These are phyloP conservation scores for Ensete glaucum DNA, from an alignment of 176 grass and related monocot genomes.

Conservation along the genomic window DNA sequence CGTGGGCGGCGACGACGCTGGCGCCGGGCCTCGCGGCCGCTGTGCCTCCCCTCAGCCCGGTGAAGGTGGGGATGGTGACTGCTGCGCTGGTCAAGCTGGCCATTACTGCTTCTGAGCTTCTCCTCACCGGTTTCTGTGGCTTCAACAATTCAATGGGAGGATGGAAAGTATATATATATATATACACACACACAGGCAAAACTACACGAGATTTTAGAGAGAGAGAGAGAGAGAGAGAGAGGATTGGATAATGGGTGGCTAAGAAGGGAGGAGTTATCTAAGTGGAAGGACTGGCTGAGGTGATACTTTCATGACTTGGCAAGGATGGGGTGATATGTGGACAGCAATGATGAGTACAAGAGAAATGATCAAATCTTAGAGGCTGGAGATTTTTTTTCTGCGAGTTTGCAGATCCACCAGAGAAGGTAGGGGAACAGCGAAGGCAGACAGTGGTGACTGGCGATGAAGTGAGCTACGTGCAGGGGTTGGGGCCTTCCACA, in stretches of 20 bases:
- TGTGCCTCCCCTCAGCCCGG: background rate
- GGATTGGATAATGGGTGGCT: slow-evolving; percentile 26
- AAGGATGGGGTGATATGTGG: too few relatives aligned
- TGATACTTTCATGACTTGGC: background rate
- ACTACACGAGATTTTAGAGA: background rate
- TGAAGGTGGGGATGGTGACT: slow-evolving; percentile 26
- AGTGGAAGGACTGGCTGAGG: slow-evolving; percentile 8
- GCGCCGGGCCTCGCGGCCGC: slow-evolving; percentile 14
- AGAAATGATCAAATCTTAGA: background rate
- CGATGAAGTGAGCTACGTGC: background rate
- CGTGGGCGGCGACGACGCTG: background rate
- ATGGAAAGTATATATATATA: slow-evolving; percentile 9
- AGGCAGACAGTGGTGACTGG: background rate
- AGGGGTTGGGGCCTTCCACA: background rate
- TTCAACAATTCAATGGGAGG: background rate
- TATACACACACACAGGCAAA: background rate
- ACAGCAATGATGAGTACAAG: too few relatives aligned
- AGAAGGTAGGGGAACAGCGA: too few relatives aligned
- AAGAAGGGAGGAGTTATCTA: slow-evolving; percentile 20
- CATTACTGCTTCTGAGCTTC: slow-evolving; percentile 22
- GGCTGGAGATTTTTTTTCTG: background rate
- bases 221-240: background rate
- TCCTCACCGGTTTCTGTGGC: background rate
- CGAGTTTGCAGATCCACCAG: too few relatives aligned
- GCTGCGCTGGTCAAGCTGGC: slow-evolving; percentile 60